Evolutionary conservation across 192 early-diverging fungal species (phyloP).

Genomic region (Coemansia sp.): DNA sequence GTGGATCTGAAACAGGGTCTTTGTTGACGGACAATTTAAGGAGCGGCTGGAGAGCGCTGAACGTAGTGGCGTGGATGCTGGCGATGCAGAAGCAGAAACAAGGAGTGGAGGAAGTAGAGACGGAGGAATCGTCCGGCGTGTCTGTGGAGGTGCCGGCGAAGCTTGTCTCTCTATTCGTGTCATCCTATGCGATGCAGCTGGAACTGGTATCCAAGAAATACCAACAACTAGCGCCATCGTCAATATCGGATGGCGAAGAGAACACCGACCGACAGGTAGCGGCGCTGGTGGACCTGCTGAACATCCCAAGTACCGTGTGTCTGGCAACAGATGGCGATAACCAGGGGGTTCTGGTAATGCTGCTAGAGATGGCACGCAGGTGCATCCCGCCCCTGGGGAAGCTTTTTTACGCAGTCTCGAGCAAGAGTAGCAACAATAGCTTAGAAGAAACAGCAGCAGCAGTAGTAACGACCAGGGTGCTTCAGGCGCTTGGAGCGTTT

Average conservation of each 20-base stretch:
- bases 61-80: constrained; percentile 9
- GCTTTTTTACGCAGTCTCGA: not conserved
- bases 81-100: not conserved
- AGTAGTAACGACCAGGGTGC: not conserved
- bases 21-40: too few species aligned
- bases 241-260: too few species aligned
- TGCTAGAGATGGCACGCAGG: constrained; percentile 5
- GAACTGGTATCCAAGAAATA: not conserved
- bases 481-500: constrained; percentile 15
- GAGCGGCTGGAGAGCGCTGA: not conserved
- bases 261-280: too few species aligned
- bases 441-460: too few species aligned
- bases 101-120: too few species aligned
- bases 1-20: too few species aligned
- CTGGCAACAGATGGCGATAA: not conserved
- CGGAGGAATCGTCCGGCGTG: too few species aligned
- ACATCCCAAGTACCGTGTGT: not conserved
- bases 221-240: too few species aligned
- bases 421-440: too few species aligned
- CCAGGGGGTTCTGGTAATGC: too few species aligned
- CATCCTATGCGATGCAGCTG: not conserved
- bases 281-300: not conserved
- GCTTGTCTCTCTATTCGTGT: constrained; percentile 8
- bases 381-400: constrained; percentile 19
- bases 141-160: not conserved